Evolutionary conservation across 2,329 filamentous ascomycete species (phyloP).

Genomic region (Aspergillus ochraceus): DNA sequence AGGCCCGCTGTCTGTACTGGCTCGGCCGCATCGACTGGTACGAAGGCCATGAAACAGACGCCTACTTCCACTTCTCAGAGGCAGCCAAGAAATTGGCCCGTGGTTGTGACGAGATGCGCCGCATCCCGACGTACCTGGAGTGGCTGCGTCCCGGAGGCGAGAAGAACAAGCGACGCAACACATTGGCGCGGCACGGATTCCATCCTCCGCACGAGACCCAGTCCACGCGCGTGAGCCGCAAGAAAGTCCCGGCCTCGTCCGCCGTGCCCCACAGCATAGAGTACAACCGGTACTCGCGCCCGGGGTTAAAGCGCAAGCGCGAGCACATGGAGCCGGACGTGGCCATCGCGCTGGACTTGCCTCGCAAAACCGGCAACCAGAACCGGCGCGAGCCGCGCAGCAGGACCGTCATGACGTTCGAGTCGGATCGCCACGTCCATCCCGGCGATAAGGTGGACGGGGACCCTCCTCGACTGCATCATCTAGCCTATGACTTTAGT

Average conservation of each 20-base stretch:
- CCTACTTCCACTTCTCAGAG: slow-evolving; percentile 7
- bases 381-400: background rate
- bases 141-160: background rate
- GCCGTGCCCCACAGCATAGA: background rate
- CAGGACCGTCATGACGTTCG: background rate
- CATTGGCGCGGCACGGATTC: background rate
- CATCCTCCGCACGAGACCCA: background rate
- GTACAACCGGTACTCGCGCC: background rate
- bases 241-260: background rate
- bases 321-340: background rate
- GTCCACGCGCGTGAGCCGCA: background rate
- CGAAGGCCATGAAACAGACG: slow-evolving; percentile 8
- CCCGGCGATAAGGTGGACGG: slow-evolving; percentile 5
- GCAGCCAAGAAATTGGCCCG: background rate
- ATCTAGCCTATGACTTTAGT: background rate
- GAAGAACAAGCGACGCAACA: background rate
- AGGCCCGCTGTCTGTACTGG: slow-evolving; percentile 28
- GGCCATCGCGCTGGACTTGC: background rate
- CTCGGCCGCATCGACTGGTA: slow-evolving; percentile 24
- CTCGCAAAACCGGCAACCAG: background rate
- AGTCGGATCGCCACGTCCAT: slow-evolving; percentile 4
- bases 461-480: background rate
- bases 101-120: background rate
- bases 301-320: background rate
- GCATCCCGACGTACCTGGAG: background rate